phyloP scores from a whole-genome alignment of 495 filamentous ascomycete species.

The Aspergillus hancockii region DNA sequence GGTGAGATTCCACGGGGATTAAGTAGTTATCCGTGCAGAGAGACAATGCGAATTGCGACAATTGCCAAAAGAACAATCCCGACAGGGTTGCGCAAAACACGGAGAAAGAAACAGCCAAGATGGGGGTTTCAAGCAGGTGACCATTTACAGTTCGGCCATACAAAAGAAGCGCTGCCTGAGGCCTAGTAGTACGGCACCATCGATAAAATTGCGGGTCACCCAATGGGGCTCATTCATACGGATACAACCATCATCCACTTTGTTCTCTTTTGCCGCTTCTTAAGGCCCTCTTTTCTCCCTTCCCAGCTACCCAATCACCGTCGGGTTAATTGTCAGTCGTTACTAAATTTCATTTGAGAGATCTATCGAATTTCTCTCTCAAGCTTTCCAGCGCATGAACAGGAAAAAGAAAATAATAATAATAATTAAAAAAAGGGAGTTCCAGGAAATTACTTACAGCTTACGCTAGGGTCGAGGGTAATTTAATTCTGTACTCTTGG shows the following conservation, averaged over 20 bases:
- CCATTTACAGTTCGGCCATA: not conserved
- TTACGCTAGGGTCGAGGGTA: no score
- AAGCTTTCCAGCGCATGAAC: not conserved
- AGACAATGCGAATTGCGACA: not conserved
- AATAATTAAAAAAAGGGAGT: not conserved
- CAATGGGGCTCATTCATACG: not conserved
- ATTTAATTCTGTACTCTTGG: no score
- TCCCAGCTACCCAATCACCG: not conserved
- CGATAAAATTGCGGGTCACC: not conserved
- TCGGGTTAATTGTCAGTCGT: constrained; percentile 2
- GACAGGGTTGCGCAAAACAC: no score
- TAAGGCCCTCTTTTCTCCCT: not conserved
- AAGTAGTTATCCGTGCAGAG: not conserved
- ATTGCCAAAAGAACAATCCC: not conserved
- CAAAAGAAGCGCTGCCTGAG: not conserved
- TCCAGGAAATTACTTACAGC: no score
- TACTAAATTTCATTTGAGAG: constrained; percentile 4
- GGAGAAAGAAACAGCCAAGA: not conserved
- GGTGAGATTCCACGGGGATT: not conserved
- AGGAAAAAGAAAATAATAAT: not conserved
- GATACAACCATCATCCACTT: no score
- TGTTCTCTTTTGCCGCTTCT: not conserved
- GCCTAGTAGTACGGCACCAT: not conserved
- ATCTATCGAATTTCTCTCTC: not conserved
- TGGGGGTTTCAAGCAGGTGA: not conserved